Evolutionary conservation across 139 green algal genomes (phyloP), one percentile per base, ranked within the genome.

Genomic region (Chlamydomonas schloesseri): DNA sequence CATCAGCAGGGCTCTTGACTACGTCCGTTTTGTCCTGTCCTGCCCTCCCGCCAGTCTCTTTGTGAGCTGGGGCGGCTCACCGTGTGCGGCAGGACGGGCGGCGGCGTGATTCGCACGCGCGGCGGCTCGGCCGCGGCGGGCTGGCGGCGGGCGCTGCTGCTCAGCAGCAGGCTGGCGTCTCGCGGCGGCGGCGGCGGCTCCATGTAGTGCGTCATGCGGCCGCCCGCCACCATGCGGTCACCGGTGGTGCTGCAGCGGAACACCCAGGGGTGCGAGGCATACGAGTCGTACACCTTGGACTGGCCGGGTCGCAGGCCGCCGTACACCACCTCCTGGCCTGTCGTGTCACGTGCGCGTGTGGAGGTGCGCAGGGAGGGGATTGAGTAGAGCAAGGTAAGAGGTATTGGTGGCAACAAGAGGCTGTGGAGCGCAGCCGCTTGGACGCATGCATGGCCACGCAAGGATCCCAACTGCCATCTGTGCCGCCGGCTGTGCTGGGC

Each of bases 211-310:
- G 89, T 76, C 70, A 91, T 83, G 46, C 62, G 23, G 24, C 72
- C 81, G 71, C 71, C 76, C 73, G 90, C 76, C 87, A 93, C 58
- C 89, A 94, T 89, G 65, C 91, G 89, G 0, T 74, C 57, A 17
- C 82, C 83, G 23, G 57, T 91, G 5, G 69, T 13, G 33, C 84
- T 31, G 71, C 89, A 81, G 69, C 91, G 86, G 37, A 93, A 80
- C 50, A 93, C 82, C 91, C 91, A 94, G 42, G 91, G 89, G 86
- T 94, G 89, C 18, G 89, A 89, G 2, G 73, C 72, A 36, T 90
- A 93, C 31, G 84, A 88, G 53, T 87, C 73, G 77, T 87, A 91
- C 77, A 88, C 62, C 47, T 89, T 87, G 64, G 55, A 57, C 79
- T 88, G 50, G 1, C 28, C 37, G 13, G 82, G 58, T 1, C 33